phyloP scores from a whole-genome alignment of 148 eudicot species.

The Vaccinium vitisidaea region DNA sequence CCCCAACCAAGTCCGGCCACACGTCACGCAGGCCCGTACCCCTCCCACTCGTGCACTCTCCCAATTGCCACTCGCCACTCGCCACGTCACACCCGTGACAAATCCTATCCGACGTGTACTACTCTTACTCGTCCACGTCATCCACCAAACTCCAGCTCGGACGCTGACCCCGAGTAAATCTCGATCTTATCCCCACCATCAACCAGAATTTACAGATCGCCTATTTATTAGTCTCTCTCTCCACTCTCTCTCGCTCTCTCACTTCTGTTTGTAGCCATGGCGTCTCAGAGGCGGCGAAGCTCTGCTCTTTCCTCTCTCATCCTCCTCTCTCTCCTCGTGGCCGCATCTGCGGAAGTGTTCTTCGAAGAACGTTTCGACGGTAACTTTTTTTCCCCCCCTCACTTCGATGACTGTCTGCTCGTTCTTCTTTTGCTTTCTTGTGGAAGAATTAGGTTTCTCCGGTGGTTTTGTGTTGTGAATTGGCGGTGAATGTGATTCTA shows the following conservation, averaged over 20 bases:
- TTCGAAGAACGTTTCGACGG: conserved; percentile 90
- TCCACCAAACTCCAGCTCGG: background rate
- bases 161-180: background rate
- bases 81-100: conserved; percentile 50
- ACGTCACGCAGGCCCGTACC: background rate
- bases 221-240: background rate
- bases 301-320: conserved; percentile 53
- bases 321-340: conserved; percentile 51
- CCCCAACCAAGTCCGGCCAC: background rate
- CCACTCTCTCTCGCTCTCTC: background rate
- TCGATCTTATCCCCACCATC: background rate
- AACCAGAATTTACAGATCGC: background rate
- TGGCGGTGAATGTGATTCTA: no score
- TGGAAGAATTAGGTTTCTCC: no score
- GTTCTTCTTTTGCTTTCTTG: no score
- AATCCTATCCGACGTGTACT: conserved; percentile 21
- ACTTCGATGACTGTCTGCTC: background rate
- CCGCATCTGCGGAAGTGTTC: conserved; percentile 62
- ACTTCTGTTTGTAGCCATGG: conserved; percentile 43
- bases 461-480: no score
- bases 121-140: conserved; percentile 31
- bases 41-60: conserved; percentile 21
- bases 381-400: conserved; percentile 4
- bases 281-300: conserved; percentile 38
- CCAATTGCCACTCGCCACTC: conserved; percentile 23